phyloP scores from a whole-genome alignment of 2,329 filamentous ascomycete genomes.

The Aureobasidium zeae region DNA sequence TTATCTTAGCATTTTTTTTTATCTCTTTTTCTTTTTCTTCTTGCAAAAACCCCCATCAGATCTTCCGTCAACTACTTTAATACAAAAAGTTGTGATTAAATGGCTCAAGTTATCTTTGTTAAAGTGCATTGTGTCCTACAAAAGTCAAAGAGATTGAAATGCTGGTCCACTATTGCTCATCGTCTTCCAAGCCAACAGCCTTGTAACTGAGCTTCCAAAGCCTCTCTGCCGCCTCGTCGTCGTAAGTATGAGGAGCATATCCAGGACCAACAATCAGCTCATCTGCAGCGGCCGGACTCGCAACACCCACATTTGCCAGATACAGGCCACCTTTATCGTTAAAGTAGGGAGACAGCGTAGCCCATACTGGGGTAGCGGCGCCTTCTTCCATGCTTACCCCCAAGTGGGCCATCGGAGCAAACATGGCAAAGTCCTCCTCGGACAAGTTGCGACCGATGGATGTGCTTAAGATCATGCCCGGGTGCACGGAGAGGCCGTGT shows the following conservation, averaged over 20 bases:
- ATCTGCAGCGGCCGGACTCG: conserved; percentile 23
- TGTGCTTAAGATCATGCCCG: conserved; percentile 34
- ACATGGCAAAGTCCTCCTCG: conserved; percentile 18
- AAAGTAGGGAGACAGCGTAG: conserved; percentile 35
- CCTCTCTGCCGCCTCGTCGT: conserved; percentile 31
- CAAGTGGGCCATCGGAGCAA: neutral
- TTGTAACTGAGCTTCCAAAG: conserved; percentile 35
- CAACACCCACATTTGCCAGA: conserved; percentile 35
- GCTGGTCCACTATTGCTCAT: conserved; percentile 6
- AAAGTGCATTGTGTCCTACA: too few relatives aligned
- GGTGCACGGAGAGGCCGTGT: conserved; percentile 39
- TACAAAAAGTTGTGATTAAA: too few relatives aligned
- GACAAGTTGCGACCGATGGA: conserved; percentile 16
- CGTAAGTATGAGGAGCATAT: conserved; percentile 30
- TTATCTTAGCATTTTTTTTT: too few relatives aligned
- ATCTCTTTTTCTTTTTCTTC: too few relatives aligned
- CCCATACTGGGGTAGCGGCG: conserved; percentile 41
- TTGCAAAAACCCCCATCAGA: too few relatives aligned
- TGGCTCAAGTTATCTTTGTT: too few relatives aligned
- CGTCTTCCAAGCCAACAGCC: conserved; percentile 22
- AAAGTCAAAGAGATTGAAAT: too few relatives aligned
- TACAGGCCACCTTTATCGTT: conserved; percentile 42
- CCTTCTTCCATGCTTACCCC: conserved; percentile 33
- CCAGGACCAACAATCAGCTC: conserved; percentile 21
- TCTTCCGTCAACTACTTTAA: too few relatives aligned